Conservation (phyloP, 495 filamentous ascomycete species). For the Neurospora africana region DNA sequence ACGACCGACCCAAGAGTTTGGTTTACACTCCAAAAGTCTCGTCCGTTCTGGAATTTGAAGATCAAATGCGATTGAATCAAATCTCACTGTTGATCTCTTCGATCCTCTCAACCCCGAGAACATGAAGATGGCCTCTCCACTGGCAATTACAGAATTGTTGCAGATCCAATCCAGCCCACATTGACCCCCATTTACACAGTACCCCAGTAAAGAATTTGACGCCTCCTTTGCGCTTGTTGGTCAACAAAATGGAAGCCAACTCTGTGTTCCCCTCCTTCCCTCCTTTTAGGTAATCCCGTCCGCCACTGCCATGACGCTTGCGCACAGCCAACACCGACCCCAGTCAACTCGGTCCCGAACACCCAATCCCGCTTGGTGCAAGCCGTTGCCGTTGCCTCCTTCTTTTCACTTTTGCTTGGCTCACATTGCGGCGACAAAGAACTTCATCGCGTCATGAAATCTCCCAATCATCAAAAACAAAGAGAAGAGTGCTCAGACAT, state of each 20-base stretch:
- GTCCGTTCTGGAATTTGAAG: not conserved
- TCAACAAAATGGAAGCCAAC: not conserved
- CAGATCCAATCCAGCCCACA: not conserved
- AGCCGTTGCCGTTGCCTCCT: not conserved
- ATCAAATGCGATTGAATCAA: too few relatives aligned
- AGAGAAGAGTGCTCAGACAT: not conserved
- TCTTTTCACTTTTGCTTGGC: not conserved
- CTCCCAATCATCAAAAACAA: not conserved
- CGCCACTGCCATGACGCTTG: not conserved
- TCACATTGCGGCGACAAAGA: not conserved
- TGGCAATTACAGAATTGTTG: not conserved
- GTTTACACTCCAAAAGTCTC: not conserved
- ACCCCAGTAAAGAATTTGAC: not conserved
- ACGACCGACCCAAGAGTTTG: not conserved
- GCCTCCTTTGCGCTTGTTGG: not conserved
- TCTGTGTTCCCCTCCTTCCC: not conserved
- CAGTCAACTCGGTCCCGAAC: not conserved
- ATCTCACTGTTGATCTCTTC: not conserved
- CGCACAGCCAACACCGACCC: not conserved
- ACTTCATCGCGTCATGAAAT: not conserved
- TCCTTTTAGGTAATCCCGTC: not conserved
- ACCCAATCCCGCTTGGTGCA: not conserved
- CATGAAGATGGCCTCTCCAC: not conserved
- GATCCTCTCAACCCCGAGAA: not conserved
- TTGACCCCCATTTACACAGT: not conserved